Base-by-base conservation (phyloP, 108 stramenopile genomes). In the Epithemia pelagica region DNA sequence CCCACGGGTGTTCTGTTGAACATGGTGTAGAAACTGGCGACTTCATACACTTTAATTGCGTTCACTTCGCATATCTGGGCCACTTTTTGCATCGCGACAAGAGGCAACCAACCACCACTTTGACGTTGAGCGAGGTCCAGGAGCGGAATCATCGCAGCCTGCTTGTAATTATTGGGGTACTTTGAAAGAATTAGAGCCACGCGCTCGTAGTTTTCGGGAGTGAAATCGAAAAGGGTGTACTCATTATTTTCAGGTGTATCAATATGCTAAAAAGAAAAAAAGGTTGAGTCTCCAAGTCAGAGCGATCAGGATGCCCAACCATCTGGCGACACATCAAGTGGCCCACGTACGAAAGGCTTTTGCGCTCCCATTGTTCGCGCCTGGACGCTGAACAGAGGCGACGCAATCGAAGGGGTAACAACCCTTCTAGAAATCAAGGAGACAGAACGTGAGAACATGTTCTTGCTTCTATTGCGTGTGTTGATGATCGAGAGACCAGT, bases 1-100 rank as follows among this genome's bases (percentile, higher is more conserved):
- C 99, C 99, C n/a, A 98, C 96, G 74, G 95, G 95, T 62, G 92
- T 91, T 24, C 99, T 82, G 78, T 99, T 99, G 87, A 99, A 99
- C 99, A 99, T 99, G 77, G 99, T 99, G 87, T 98, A 98, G 61
- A 82, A 82, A 30, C 94, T 94, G 19, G 99, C 98, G 61, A 99
- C 99, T 78, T 99, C 98, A 71, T 97, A 99, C 0, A 99, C 98
- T 19, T 89, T 86, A 54, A 95, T 88, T 58, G 95, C 94, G 28
- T 85, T 73, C 25, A 86, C 88, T 24, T 83, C 95, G 55, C 96
- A 88, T 72, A 99, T 90, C 65, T 88, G 79, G 8, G 98, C 98
- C 5, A 98, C 99, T 82, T 99, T 99, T 80, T 99, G 86, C 98
- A 99, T 99, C 59, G 99, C 99, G 7, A 95, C 93, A 24, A 99